Base-by-base conservation (phyloP, 139 green algal genomes). In the Picochlorum costavermella region DNA sequence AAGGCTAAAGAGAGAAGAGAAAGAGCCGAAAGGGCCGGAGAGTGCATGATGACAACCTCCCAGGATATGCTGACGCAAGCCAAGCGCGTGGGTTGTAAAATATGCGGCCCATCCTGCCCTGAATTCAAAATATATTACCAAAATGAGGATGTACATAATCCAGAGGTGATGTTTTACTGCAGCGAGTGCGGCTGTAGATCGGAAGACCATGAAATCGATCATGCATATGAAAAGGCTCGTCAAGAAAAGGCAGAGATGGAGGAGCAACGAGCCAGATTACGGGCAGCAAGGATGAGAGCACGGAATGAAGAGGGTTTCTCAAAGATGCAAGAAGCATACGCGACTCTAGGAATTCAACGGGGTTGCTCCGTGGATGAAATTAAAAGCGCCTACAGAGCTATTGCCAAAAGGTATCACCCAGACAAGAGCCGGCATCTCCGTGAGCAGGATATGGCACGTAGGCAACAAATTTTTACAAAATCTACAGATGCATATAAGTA, bases 91-190 rank as follows among this genome's bases (percentile, higher is more conserved):
- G 36, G 6, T 3, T 75, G 68, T 10, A 25, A 20, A 14, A 60
- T 10, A 43, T 74, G 68, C 36, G 8, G 16, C 16, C 5, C 20
- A 25, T 20, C 8, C 8, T 75, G 68, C 61, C 60, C 68, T 10
- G 60, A 37, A 29, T 75, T 75, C 37, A 45, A 44, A 0, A 50
- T 50, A 17, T 17, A 11, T 31, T 50, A 56, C 37, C 53, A 44
- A 43, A 64, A n/a, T 25, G 44, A 5, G 23, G 68, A 74, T 40
- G 68, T 61, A 23, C 68, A 74, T 50, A 28, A 74, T 61, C 60
- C 68, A 6, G 68, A 74, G 4, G 43, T 75, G 8, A 75, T 75
- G 68, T 69, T 75, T 40, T 69, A 65, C 29, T 75, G 68, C 68
- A 63, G 46, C 31, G 13, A 29, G 10, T 75, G 68, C 51, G 68